Evolutionary conservation across 352 stramenopile species (phyloP), one percentile per base, ranked within the genome.

Genomic region (Pythium insidiosum): DNA sequence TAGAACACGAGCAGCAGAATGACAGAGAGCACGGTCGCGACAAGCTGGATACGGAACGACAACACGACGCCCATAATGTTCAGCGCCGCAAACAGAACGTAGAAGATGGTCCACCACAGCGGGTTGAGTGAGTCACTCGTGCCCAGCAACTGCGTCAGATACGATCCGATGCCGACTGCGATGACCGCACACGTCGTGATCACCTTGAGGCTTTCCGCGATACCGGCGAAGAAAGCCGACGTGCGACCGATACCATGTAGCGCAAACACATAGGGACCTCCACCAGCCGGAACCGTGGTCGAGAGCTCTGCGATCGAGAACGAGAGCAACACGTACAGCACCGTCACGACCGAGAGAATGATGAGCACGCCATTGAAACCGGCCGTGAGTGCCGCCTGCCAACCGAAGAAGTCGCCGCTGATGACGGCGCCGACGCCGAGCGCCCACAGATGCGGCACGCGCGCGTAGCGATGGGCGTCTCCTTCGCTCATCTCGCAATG

Each of bases 291-390:
- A 15, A 84, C 61, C 10, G 61, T 73, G 1, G 69, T 54, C n/a
- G 71, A 84, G 43, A 87, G 56, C 50, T 84, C 74, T 19, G 71
- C 71, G 57, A 87, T 83, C 3, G 74, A 84, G 57, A 87, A 87
- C 7, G 71, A 66, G 13, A 87, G 59, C 39, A 84, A 38, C 40
- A 72, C 62, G 57, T 84, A 87, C n/a, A 84, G 61, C 31, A 80
- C 49, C 11, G 74, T 84, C 30, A 82, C 69, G 50, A 83, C 61
- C 25, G 53, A 43, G 37, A 87, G 49, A 35, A 83, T 73, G 43
- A 87, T 38, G 23, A 83, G 60, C 6, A 82, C 56, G 9, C 72
- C 74, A 34, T 77, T 58, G 58, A 84, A 88, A 15, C 74, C 74
- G 4, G 74, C 69, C 34, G 75, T 66, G 9, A 88, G 56, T 5